A percentile compares a stretch with the other conserved stretches of the same genome.
phyloP scores from a whole-genome alignment of 2,329 filamentous ascomycete genomes.

The Colletotrichum gigasporum region DNA sequence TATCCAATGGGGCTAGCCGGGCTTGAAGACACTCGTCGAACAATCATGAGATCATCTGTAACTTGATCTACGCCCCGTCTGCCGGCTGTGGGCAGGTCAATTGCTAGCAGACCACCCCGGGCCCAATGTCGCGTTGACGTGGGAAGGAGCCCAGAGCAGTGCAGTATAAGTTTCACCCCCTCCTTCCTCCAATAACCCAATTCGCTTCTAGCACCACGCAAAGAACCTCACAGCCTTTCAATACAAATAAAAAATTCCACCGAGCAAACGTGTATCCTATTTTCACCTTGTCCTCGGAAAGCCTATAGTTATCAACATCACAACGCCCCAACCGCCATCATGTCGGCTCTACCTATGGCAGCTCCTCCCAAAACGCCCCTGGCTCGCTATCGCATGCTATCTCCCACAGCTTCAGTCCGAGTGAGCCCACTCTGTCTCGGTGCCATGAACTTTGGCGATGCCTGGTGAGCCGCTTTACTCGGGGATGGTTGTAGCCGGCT shows the following conservation, averaged over 20 bases:
- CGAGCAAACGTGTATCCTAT: no score
- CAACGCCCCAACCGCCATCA: conserved; percentile 25
- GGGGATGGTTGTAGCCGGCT: not conserved
- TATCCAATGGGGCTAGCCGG: conserved; percentile 1
- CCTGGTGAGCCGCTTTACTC: conserved; percentile 47
- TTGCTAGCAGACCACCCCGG: not conserved
- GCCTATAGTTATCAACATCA: not conserved
- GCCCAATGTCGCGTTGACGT: not conserved
- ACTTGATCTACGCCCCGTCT: not conserved
- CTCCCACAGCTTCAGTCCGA: conserved; percentile 70
- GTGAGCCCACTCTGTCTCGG: conserved; percentile 76
- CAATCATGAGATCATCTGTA: conserved; percentile 14
- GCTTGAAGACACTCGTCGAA: not conserved
- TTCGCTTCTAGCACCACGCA: not conserved
- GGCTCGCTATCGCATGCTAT: conserved; percentile 72
- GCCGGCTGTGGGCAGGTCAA: not conserved
- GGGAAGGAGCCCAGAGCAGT: conserved; percentile 8
- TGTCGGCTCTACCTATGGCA: conserved; percentile 47
- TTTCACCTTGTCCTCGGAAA: not conserved
- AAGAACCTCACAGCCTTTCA: not conserved
- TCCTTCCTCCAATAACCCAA: not conserved
- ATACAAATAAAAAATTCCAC: not conserved
- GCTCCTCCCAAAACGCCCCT: conserved; percentile 67
- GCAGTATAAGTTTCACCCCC: conserved; percentile 5
- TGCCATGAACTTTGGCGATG: conserved; percentile 71